Evolutionary conservation across 208 protist species (phyloP).

Genomic region (Acanthamoeba castellanii): DNA sequence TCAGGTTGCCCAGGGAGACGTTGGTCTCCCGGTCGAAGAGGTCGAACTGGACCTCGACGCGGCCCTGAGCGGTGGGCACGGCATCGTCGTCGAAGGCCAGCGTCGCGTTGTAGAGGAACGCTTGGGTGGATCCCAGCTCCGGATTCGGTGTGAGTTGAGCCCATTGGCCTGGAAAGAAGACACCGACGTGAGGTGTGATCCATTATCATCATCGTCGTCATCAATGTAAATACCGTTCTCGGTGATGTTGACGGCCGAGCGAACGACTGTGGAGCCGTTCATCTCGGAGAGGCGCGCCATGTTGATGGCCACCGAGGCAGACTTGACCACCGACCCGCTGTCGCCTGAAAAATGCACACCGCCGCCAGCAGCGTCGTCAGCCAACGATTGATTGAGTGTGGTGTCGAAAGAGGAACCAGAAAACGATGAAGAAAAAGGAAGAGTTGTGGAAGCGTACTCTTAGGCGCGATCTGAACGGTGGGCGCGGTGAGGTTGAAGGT

Average conservation of each 20-base stretch:
- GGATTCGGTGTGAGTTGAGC: neutral
- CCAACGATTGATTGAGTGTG: neutral
- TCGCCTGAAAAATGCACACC: neutral
- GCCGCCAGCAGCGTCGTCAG: neutral
- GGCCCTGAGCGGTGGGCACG: neutral
- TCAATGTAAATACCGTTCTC: neutral
- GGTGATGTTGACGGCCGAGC: constrained; percentile 16
- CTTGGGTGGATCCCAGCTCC: neutral
- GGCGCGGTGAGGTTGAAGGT: neutral
- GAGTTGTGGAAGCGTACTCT: neutral
- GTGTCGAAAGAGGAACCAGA: neutral
- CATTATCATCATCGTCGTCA: too few relatives aligned
- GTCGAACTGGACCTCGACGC: neutral
- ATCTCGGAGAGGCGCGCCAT: neutral
- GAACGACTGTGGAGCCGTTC: neutral
- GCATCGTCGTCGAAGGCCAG: neutral
- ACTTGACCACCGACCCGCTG: neutral
- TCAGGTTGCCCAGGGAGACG: neutral
- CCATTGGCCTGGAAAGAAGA: neutral
- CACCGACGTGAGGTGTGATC: neutral
- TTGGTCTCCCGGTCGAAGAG: neutral
- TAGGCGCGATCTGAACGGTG: neutral
- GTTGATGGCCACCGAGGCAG: neutral
- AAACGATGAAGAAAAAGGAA: neutral
- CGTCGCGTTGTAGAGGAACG: neutral